Evolutionary conservation across 345 rosid genomes (phyloP).

Genomic region (Schrenkiella parvula): DNA sequence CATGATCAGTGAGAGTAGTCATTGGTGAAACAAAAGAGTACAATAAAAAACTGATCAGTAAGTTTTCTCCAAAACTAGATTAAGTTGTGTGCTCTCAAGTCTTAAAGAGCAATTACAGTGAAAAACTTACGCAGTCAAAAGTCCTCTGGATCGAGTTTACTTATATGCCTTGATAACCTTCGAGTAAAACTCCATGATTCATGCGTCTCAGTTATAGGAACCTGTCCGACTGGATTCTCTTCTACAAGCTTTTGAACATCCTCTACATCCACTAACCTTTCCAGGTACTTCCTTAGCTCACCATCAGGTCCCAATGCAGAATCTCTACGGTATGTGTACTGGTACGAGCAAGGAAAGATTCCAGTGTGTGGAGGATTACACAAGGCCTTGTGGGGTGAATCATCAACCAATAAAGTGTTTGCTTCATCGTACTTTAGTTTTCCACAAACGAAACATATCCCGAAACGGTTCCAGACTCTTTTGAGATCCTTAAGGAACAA

Average conservation of each 20-base stretch:
- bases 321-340: slow-evolving; percentile 41
- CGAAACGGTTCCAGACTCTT: slow-evolving; percentile 56
- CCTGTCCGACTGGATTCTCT: slow-evolving; percentile 75
- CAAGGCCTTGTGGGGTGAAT: slow-evolving; percentile 84
- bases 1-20: not conserved
- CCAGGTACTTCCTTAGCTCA: slow-evolving; percentile 62
- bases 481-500: slow-evolving; percentile 74
- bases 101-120: not conserved
- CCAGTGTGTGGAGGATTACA: slow-evolving; percentile 76
- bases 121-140: too few relatives aligned
- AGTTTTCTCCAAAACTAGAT: not conserved
- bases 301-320: slow-evolving; percentile 70
- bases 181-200: slow-evolving; percentile 50
- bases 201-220: slow-evolving; percentile 46
- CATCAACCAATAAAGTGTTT: slow-evolving; percentile 79
- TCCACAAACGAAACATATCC: slow-evolving; percentile 48
- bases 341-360: slow-evolving; percentile 66
- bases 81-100: not conserved
- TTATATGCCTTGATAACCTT: slow-evolving; percentile 29
- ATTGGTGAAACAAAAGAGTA: not conserved
- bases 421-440: slow-evolving; percentile 57
- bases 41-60: not conserved
- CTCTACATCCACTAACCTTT: slow-evolving; percentile 46
- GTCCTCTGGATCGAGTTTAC: not conserved
- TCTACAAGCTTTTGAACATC: slow-evolving; percentile 54